Evolutionary conservation across 805 yeast species (phyloP), one percentile per base, ranked within the genome.

Genomic region (Suhomyces xylopsoci): DNA sequence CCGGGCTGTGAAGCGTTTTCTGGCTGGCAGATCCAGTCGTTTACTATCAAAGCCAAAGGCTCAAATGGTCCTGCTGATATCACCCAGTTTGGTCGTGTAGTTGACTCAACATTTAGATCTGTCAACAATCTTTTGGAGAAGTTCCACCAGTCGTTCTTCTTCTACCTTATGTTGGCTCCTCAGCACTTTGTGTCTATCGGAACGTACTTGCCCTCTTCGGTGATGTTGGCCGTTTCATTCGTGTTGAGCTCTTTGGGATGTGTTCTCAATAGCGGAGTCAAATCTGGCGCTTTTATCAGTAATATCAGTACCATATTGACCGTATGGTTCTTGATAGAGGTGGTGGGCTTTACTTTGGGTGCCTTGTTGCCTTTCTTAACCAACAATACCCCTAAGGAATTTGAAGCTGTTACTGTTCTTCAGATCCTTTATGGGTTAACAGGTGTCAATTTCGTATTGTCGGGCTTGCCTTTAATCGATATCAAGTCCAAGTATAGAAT

Each of bases 121-220:
- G 88, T 94, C 36, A 94, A 94, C 72, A 94, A 94, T 66, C 77
- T 94, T 59, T 75, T 93, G 38, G 99, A 94, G 67, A 96, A 93
- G 66, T 93, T 93, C 70, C 99, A 94, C 69, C 99, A 94, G 70
- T 90, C 97, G 1, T 94, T 91, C 63, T 94, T 94, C 76, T 94
- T 92, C 65, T 94, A 93, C 71, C 77, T 93, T 58, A 67, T 94
- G 70, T 69, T 94, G 48, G 81, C 90, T 0, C 96, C 97, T 22
- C 73, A 79, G 52, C 68, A 80, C 53, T 94, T 94, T 73, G 96
- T 94, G 15, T 90, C 97, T 5, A 92, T 94, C 57, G 97, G 97
- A 3, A 90, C 96, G 17, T 94, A 93, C 65, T 73, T 94, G 49
- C 98, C 98, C 1, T 77, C 93, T 2, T 96, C 96, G 0, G 85